Evolutionary conservation across 2,329 filamentous ascomycete genomes (phyloP), one percentile per base, ranked within the genome.

Genomic region (Myrmaecium sp.): DNA sequence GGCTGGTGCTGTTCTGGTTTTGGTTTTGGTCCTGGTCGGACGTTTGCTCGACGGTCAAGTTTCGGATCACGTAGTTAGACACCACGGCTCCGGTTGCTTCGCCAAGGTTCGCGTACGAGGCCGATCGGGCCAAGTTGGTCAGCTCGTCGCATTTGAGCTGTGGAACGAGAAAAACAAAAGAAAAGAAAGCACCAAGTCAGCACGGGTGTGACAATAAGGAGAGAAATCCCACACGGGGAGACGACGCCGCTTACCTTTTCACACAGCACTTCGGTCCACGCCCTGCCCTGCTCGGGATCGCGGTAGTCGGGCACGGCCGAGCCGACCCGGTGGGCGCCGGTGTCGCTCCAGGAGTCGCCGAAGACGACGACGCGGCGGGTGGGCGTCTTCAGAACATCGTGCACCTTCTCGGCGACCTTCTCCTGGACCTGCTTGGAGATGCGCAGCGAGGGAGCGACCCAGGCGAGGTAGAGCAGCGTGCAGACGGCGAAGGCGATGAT

Each of bases 311-410:
- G 34, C 10, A 36, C 36, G 21, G 47, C 43, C 30, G 44, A 35
- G 34, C 40, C 40, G 25, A 47, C 38, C 26, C 44, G 41, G 41
- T 51, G 48, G 23, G 33, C 38, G 14, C 47, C 47, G 21, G 39
- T 49, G 36, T 52, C 49, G 28, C 48, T 52, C 45, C 47, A 52
- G 28, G 50, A 46, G 27, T 51, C 46, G 8, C 49, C 49, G 35
- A 53, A 52, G 14, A 52, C 47, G 15, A 53, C 48, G 12, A 53
- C 28, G 20, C 46, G 42, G 28, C 42, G 42, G 16, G 42, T 33
- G 15, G 31, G 36, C 18, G 40, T 41, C 30, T 33, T 36, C 42
- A 46, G 47, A 22, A 34, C 41, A 26, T 43, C 38, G 21, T 43
- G 34, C 23, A 47, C 37, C 25, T 35, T 42, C 25, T 38, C 33